Conservation (phyloP, 768 basidiomycete species). For the Panaeolus cyanescens region DNA sequence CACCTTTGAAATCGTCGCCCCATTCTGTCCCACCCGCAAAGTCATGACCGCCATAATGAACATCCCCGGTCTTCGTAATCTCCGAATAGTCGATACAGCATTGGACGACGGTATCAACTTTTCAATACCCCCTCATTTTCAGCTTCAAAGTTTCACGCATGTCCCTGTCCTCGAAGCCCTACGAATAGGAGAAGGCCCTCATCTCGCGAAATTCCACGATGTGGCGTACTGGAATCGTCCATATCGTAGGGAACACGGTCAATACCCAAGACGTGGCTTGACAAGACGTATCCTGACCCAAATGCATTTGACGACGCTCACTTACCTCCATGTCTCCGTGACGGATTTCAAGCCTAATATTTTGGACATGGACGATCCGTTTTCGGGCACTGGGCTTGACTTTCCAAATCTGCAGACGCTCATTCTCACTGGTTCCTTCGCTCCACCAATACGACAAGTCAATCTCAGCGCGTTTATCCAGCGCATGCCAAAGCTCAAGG, state of each 20-base stretch:
- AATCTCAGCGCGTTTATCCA: conserved; percentile 20
- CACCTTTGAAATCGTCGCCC: conserved; percentile 37
- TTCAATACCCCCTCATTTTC: conserved; percentile 28
- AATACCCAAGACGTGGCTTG: conserved; percentile 32
- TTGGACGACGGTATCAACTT: conserved; percentile 35
- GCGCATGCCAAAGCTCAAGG: conserved; percentile 32
- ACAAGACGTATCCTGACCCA: conserved; percentile 5
- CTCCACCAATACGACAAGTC: conserved; percentile 6
- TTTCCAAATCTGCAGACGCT: conserved; percentile 38
- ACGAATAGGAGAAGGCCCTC: conserved; percentile 43
- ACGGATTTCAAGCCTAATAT: conserved; percentile 10
- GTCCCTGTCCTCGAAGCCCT: conserved; percentile 42
- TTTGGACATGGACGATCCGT: neutral
- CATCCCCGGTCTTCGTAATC: conserved; percentile 34
- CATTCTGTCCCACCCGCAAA: conserved; percentile 39
- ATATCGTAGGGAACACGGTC: conserved; percentile 39
- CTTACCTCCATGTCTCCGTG: conserved; percentile 39
- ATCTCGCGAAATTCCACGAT: conserved; percentile 35
- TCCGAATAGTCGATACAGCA: conserved; percentile 41
- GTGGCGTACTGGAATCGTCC: conserved; percentile 36
- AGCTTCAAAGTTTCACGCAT: conserved; percentile 34
- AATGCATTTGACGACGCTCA: conserved; percentile 13
- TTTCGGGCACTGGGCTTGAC: neutral
- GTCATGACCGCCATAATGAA: conserved; percentile 37
- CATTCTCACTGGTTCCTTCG: conserved; percentile 40